Conservation (phyloP, 192 early-diverging fungal genomes). For the Entomortierella parvispora region DNA sequence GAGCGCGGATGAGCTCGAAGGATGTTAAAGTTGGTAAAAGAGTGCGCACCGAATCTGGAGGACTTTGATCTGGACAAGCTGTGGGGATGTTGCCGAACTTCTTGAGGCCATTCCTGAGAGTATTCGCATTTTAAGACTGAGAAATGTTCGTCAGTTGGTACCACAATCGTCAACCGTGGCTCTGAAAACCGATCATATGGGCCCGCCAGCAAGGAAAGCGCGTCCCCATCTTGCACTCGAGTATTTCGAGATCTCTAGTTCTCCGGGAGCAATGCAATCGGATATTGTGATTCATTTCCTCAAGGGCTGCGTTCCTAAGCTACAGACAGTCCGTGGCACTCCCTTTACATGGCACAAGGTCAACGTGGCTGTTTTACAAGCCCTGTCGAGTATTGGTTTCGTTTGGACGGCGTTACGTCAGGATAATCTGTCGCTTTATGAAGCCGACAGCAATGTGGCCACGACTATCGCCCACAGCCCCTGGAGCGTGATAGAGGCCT, state of each 20-base stretch:
- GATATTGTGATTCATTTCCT: not conserved
- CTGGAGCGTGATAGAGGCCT: not conserved
- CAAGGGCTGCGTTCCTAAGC: not conserved
- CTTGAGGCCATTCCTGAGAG: not conserved
- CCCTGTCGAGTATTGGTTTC: not conserved
- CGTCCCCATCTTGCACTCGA: slow-evolving; percentile 2
- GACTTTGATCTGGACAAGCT: not conserved
- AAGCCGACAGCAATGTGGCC: not conserved
- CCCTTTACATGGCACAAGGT: not conserved
- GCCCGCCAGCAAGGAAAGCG: not conserved
- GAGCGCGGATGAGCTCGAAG: not conserved
- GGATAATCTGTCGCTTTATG: not conserved
- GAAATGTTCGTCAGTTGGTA: not conserved
- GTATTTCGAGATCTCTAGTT: not conserved
- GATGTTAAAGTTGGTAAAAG: not conserved
- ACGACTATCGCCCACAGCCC: not conserved
- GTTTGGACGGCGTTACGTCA: not conserved
- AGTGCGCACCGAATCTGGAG: not conserved
- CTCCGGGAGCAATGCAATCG: not conserved
- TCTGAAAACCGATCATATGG: no score
- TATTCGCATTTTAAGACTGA: not conserved
- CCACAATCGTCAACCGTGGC: not conserved
- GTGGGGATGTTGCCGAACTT: slow-evolving; percentile 2
- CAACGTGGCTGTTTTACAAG: not conserved
- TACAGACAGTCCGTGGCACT: no score